A percentile compares a stretch with the other conserved stretches of the same genome.
phyloP scores from a whole-genome alignment of 2,329 filamentous ascomycete species.

The Colletotrichum tropicicola region DNA sequence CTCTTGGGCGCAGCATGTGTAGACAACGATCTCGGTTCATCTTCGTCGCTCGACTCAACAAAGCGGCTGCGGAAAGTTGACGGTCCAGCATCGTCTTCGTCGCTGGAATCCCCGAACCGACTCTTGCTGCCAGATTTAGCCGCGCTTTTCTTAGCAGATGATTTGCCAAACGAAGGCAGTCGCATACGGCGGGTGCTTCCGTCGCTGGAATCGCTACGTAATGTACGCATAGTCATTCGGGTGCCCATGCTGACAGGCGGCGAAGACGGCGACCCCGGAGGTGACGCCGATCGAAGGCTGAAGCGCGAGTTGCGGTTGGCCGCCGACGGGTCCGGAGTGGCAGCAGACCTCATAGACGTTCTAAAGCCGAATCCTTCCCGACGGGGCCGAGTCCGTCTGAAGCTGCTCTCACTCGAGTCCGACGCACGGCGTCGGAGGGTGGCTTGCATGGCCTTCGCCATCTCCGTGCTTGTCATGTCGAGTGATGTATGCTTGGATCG shows the following conservation, averaged over 20 bases:
- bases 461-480: constrained; percentile 30
- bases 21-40: constrained; percentile 72
- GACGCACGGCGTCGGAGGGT: constrained; percentile 63
- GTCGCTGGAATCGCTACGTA: constrained; percentile 52
- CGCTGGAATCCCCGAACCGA: constrained; percentile 70
- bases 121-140: constrained; percentile 52
- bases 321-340: constrained; percentile 51
- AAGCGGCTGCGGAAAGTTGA: constrained; percentile 66
- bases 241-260: constrained; percentile 51
- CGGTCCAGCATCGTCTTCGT: constrained; percentile 58
- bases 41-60: constrained; percentile 77
- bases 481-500: constrained; percentile 8
- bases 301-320: constrained; percentile 53
- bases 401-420: constrained; percentile 82
- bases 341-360: constrained; percentile 72
- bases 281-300: constrained; percentile 77
- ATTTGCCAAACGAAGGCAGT: constrained; percentile 53
- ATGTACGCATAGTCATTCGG: constrained; percentile 49
- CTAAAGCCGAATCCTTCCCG: constrained; percentile 70
- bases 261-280: constrained; percentile 62
- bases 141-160: constrained; percentile 42
- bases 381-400: constrained; percentile 69
- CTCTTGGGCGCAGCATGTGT: constrained; percentile 58
- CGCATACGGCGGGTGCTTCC: constrained; percentile 46
- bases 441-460: constrained; percentile 36